A percentile compares a stretch with the other conserved stretches of the same genome.
Evolutionary conservation across 2,329 filamentous ascomycete genomes (phyloP).

Genomic region (Aspergillus udagawae): DNA sequence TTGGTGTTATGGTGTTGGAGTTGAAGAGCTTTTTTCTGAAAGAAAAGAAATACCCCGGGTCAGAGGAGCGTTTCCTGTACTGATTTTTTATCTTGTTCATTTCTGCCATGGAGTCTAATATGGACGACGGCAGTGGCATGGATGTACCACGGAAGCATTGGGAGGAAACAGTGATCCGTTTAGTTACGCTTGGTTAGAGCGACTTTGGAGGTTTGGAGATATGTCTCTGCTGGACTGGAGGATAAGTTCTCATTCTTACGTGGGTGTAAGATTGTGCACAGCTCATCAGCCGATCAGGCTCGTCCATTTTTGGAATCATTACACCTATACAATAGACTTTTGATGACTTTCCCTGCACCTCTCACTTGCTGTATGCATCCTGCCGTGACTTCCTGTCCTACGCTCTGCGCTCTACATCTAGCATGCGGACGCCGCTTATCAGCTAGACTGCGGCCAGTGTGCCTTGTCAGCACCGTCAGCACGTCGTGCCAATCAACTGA

Average conservation of each 20-base stretch:
- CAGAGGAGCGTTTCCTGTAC: conserved; percentile 8
- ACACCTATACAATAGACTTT: neutral
- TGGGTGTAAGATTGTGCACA: neutral
- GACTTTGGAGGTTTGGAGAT: neutral
- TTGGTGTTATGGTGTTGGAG: conserved; percentile 3
- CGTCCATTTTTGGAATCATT: neutral
- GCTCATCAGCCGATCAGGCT: neutral
- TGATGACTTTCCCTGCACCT: neutral
- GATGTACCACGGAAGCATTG: conserved; percentile 2
- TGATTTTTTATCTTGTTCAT: neutral
- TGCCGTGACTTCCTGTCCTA: neutral
- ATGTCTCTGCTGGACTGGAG: neutral
- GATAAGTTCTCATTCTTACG: neutral
- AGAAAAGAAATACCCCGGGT: conserved; percentile 9
- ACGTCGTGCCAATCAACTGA: neutral
- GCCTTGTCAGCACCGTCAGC: neutral
- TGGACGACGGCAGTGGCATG: neutral
- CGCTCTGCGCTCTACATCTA: neutral
- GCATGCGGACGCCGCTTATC: too few species aligned
- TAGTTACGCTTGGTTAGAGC: neutral
- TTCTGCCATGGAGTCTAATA: conserved; percentile 4
- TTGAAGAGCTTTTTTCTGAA: conserved; percentile 1
- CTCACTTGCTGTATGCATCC: neutral
- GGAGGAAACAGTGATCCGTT: conserved; percentile 12
- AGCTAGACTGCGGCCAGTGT: neutral